These are phyloP conservation scores for Polychaeton citri DNA, from an alignment of 2,329 filamentous ascomycete genomes.

Conservation along the genomic window DNA sequence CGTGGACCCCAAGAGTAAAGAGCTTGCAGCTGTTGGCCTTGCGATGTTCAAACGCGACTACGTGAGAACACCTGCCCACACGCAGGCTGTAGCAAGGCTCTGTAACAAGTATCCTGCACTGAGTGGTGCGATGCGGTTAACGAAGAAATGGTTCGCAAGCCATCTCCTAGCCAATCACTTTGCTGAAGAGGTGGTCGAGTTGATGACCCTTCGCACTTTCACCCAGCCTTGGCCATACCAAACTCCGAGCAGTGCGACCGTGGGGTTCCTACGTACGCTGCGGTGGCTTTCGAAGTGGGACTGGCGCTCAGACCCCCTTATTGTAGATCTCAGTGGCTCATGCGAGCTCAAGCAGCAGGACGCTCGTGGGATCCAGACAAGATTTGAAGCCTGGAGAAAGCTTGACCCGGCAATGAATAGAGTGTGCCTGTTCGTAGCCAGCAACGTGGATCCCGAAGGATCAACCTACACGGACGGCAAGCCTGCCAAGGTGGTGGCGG, in stretches of 20 bases:
- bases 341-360: conserved; percentile 47
- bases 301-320: conserved; percentile 71
- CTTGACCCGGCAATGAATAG: conserved; percentile 82
- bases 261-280: conserved; percentile 71
- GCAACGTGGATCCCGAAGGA: conserved; percentile 63
- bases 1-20: conserved; percentile 49
- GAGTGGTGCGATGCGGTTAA: conserved; percentile 67
- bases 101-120: conserved; percentile 69
- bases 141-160: conserved; percentile 78
- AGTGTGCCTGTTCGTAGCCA: conserved; percentile 67
- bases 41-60: conserved; percentile 59
- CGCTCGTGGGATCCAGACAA: conserved; percentile 48
- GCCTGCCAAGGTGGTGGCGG: conserved; percentile 71
- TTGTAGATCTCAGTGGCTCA: conserved; percentile 51
- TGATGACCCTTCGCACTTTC: conserved; percentile 67
- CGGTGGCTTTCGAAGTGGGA: conserved; percentile 78
- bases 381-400: conserved; percentile 72
- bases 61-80: conserved; percentile 61
- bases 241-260: conserved; percentile 59
- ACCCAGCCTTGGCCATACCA: conserved; percentile 70
- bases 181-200: conserved; percentile 68
- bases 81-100: conserved; percentile 65
- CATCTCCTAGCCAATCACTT: conserved; percentile 72
- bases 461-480: conserved; percentile 61
- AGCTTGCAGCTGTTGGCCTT: conserved; percentile 57